Evolutionary conservation across 2,329 filamentous ascomycete genomes (phyloP).

Genomic region (Aspergillus uvarum): DNA sequence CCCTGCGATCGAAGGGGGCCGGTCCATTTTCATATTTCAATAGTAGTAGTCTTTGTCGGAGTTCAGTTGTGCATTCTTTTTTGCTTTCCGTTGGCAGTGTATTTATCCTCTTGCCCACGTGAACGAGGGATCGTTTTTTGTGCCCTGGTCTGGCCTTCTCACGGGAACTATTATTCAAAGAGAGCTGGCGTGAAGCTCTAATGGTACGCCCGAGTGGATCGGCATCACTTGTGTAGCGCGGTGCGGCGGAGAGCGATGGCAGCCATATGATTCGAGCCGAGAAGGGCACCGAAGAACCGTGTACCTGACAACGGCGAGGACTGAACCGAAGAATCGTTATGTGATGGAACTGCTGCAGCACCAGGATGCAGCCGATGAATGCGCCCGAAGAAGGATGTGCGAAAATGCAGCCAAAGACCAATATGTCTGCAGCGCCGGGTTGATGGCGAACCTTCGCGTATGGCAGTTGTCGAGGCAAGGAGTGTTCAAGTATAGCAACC

Average conservation of each 20-base stretch:
- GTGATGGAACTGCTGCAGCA: constrained; percentile 36
- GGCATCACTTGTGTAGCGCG: constrained; percentile 32
- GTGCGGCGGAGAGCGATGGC: constrained; percentile 18
- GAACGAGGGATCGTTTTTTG: background rate
- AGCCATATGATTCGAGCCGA: constrained; percentile 18
- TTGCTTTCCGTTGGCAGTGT: constrained; percentile 7
- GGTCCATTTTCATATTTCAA: constrained; percentile 35
- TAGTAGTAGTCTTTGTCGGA: constrained; percentile 23
- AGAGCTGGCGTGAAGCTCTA: constrained; percentile 27
- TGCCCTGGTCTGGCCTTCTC: constrained; percentile 1
- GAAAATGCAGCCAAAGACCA: constrained; percentile 13
- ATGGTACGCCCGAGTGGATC: constrained; percentile 27
- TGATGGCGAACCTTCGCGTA: constrained; percentile 11
- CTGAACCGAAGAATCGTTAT: constrained; percentile 10
- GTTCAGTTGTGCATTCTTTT: constrained; percentile 33
- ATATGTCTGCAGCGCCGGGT: constrained; percentile 9
- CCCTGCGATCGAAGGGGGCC: constrained; percentile 29
- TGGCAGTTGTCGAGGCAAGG: constrained; percentile 9
- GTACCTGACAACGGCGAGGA: constrained; percentile 31
- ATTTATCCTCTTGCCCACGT: constrained; percentile 1
- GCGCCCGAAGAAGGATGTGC: constrained; percentile 1
- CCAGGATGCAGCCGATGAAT: constrained; percentile 24
- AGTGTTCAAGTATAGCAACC: constrained; percentile 17
- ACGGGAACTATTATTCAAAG: constrained; percentile 20
- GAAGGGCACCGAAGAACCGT: constrained; percentile 17